Evolutionary conservation across 192 early-diverging fungal species (phyloP).

Genomic region (Coemansia aciculifera): DNA sequence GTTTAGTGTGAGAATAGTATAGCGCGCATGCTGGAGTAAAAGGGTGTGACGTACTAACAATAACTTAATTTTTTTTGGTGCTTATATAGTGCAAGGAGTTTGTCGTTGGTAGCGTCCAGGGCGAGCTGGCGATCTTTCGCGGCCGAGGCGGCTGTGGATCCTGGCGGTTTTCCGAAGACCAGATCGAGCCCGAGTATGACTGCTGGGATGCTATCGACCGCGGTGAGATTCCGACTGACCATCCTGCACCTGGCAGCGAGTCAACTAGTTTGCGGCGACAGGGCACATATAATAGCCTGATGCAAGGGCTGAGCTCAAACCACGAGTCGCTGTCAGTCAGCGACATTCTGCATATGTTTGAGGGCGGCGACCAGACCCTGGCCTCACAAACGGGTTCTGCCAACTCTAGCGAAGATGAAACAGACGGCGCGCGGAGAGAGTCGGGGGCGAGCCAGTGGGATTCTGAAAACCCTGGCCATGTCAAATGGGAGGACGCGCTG

Average conservation of each 20-base stretch:
- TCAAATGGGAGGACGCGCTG: slow-evolving; percentile 53
- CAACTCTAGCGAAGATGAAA: slow-evolving; percentile 39
- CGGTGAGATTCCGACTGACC: slow-evolving; percentile 35
- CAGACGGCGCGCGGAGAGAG: background rate
- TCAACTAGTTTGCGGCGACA: slow-evolving; percentile 18
- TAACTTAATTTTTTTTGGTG: background rate
- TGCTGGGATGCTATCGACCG: slow-evolving; percentile 53
- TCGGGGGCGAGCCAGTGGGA: background rate
- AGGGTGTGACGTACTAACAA: background rate
- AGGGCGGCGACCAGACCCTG: slow-evolving; percentile 14
- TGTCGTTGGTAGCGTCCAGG: slow-evolving; percentile 54
- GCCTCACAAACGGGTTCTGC: slow-evolving; percentile 11
- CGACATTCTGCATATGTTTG: slow-evolving; percentile 47
- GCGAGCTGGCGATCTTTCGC: slow-evolving; percentile 54
- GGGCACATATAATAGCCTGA: slow-evolving; percentile 38
- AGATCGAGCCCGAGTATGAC: slow-evolving; percentile 53
- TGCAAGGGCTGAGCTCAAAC: slow-evolving; percentile 15
- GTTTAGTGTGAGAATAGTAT: background rate
- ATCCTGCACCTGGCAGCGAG: background rate
- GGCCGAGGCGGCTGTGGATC: slow-evolving; percentile 52
- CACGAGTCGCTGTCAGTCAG: slow-evolving; percentile 45
- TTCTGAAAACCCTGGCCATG: slow-evolving; percentile 18
- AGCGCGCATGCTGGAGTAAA: background rate
- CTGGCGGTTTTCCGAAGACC: slow-evolving; percentile 47
- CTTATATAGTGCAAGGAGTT: slow-evolving; percentile 54